Evolutionary conservation across 2,329 filamentous ascomycete genomes (phyloP), one percentile per base, ranked within the genome.

Genomic region (Scedosporium aurantiacum): DNA sequence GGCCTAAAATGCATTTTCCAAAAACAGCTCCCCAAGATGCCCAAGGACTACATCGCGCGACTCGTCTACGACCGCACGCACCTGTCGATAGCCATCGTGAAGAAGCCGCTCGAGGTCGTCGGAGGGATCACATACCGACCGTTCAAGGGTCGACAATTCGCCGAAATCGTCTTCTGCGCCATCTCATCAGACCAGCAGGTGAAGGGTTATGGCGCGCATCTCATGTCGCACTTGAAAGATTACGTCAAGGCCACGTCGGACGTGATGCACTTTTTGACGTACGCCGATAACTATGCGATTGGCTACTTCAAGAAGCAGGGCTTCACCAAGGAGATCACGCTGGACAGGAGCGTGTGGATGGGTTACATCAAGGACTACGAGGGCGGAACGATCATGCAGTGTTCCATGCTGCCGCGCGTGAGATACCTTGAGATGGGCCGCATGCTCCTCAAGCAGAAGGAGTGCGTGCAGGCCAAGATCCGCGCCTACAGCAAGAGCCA

Each of bases 321-420:
- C 0, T 99, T 99, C 70, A 97, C 94, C 1, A 99, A 99, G 72
- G 93, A 99, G 68, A 97, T 99, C 65, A 96, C 92, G 0, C 83
- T 99, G 0, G 89, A 94, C 63, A 89, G 87, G 68, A 86, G 87
- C 2, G 87, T 91, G 3, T 99, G 94, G 94, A 97, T 97, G 94
- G 94, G 94, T 2, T 99, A 97, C 69, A 99, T 99, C 78, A 99
- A 99, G 72, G 94, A 99, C 72, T 99, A 99, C 73, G 94, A 99
- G 75, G 94, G 94, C 62, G 94, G 94, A 63, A 99, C 94, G 0
- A 96, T 99, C 64, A 99, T 99, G 94, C 94, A 99, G 76, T 99
- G 94, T 70, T 91, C 89, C 60, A 97, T 99, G 94, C 82, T 99
- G 21, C 93, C 93, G 6, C 89, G 89, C 64, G 91, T 97, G 61